These are phyloP conservation scores for Ustulina deusta DNA, from an alignment of 2,329 filamentous ascomycete species.

Conservation along the genomic window DNA sequence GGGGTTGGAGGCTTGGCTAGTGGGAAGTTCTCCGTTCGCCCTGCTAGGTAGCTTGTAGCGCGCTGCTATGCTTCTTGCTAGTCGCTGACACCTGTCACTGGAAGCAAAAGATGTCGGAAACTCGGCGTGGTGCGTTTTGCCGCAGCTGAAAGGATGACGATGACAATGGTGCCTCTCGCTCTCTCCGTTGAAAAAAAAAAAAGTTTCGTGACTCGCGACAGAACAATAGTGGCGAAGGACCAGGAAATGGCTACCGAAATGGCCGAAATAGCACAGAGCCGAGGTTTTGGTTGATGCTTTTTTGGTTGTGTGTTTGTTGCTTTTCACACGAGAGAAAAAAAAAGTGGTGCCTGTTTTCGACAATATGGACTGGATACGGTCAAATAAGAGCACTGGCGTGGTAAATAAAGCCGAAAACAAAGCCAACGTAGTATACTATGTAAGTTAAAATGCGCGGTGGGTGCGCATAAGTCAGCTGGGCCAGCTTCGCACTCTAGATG, in stretches of 20 bases:
- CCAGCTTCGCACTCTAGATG: constrained; percentile 33
- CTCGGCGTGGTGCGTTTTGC: constrained; percentile 27
- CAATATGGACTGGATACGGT: constrained; percentile 33
- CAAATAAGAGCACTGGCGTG: constrained; percentile 43
- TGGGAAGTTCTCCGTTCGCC: constrained; percentile 29
- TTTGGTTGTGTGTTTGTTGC: constrained; percentile 10
- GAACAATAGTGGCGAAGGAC: constrained; percentile 17
- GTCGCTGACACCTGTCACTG: constrained; percentile 8
- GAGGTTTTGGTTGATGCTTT: constrained; percentile 33
- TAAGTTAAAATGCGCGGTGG: constrained; percentile 31
- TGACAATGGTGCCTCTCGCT: constrained; percentile 32
- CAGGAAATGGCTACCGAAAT: constrained; percentile 19
- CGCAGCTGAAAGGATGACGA: constrained; percentile 22
- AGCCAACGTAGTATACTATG: constrained; percentile 37
- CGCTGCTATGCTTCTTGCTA: background rate
- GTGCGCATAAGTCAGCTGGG: constrained; percentile 41
- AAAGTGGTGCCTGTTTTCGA: constrained; percentile 35
- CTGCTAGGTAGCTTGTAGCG: background rate
- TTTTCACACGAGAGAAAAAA: constrained; percentile 29
- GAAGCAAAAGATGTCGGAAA: constrained; percentile 25
- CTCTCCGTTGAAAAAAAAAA: constrained; percentile 24
- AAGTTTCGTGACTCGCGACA: constrained; percentile 10
- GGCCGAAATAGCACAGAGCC: constrained; percentile 27
- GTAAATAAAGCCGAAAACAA: constrained; percentile 41
- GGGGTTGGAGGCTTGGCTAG: constrained; percentile 36